Evolutionary conservation across 192 early-diverging fungal species (phyloP), one percentile per base, ranked within the genome.

Genomic region (Gigaspora rosea): DNA sequence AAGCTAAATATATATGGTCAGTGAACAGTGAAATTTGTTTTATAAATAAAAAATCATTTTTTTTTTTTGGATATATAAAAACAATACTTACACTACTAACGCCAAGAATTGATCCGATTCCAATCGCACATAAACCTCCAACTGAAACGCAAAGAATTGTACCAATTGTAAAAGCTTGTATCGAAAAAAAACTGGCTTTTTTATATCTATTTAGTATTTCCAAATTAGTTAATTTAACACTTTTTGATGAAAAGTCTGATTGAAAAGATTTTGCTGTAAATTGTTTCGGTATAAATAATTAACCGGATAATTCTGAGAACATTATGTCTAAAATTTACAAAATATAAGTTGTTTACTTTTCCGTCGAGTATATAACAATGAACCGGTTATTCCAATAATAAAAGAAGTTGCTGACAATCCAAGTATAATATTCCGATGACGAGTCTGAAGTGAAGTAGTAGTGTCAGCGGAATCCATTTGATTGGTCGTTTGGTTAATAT

Each of bases 141-240:
- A 41, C 41, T n/a, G 64, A 66, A 9, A 66, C 41, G 41, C 64
- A 66, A 66, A 66, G 64, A n/a, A 66, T 66, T 6, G 64, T 47
- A 3, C 64, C 64, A 66, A 66, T 41, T 47, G 64, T 35, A 4
- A 66, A 66, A 66, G 64, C 64, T 16, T 66, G 36, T n/a, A 66
- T 46, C 16, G 64, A 20, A 47, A 47, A 66, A 6, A 64, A 15
- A 64, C 8, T 13, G 8, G 62, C 32, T 18, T 18, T 56, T 35
- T 11, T 33, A 64, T 35, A 64, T 64, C 64, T 18, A 66, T 10
- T 46, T 47, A n/a, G 3, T 41, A 41, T 47, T n/a, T 46, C 3
- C 13, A 66, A 66, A 18, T 66, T 15, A 46, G 32, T 41, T 46
- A 35, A 20, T 66, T 32, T 47, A 41, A 41, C 41, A 41, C 7